Evolutionary conservation across 257 asterid species (phyloP), one percentile per base, ranked within the genome.

Genomic region (Verbascum thapsus): DNA sequence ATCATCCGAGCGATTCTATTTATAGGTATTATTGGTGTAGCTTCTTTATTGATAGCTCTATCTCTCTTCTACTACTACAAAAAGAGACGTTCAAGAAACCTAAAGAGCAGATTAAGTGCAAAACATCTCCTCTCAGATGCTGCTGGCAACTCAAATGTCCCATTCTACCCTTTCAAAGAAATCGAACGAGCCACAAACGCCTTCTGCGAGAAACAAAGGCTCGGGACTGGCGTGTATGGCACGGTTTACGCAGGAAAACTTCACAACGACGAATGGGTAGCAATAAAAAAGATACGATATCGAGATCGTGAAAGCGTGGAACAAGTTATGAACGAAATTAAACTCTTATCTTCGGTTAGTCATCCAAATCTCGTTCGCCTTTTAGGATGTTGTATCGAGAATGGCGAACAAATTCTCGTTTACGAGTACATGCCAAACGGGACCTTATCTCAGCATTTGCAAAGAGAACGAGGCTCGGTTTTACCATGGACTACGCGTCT

Each of bases 201-300:
- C 66, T 91, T 91, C 49, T 73, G 84, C 2, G 98, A 91, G 8
- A 85, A 77, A 30, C 89, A 83, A 49, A 76, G 88, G 66, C 84
- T 91, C 6, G 98, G 98, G 63, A 91, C 91, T 0, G 98, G 98
- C 0, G 98, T 96, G 40, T 86, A 91, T 32, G 98, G 98, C 44
- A 91, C 98, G 7, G 98, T 91, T 55, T 91, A 91, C 44, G 81
- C 85, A 0, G 98, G 98, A 39, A 88, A 88, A 72, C 90, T 91
- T 74, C 78, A 78, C 78, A 85, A 81, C 30, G 82, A 78, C 17
- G 91, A 86, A 43, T 74, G 80, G 68, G 98, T 84, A 35, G 98
- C 98, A 9, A 81, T 91, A 63, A 91, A 91, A 70, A 88, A 81
- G 41, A 72, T 88, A 52, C 79, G 87, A 50, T 78, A 83, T 47